Evolutionary conservation across 306 rosid genomes (phyloP).

Genomic region (Canavalia gladiata): DNA sequence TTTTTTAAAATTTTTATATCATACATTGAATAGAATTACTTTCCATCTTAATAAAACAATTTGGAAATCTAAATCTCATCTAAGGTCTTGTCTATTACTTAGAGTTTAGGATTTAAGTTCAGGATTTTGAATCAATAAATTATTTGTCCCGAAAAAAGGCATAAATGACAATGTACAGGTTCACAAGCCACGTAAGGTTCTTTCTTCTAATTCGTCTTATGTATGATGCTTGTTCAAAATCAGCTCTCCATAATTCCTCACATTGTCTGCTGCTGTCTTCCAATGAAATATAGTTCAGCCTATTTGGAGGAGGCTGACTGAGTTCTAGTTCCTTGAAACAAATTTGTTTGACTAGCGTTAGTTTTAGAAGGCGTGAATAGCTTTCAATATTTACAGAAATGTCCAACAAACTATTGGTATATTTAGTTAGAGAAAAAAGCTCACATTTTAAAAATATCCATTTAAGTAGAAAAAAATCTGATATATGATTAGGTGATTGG

Average conservation of each 20-base stretch:
- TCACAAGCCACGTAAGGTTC: slow-evolving; percentile 3
- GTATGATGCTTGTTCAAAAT: slow-evolving; percentile 10
- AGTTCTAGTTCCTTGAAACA: not conserved
- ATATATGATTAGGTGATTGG: slow-evolving; percentile 6
- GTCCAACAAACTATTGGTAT: not conserved
- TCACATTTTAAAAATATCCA: not conserved
- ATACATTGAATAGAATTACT: too few species aligned
- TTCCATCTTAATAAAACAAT: not conserved
- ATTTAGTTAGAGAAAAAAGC: too few species aligned
- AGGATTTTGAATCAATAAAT: too few species aligned
- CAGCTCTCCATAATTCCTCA: not conserved
- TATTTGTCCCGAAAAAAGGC: too few species aligned
- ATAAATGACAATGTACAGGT: not conserved
- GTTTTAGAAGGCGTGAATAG: not conserved
- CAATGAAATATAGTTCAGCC: not conserved
- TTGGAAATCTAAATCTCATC: too few species aligned
- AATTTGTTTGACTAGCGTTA: not conserved
- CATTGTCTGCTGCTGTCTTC: not conserved
- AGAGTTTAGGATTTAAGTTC: too few species aligned
- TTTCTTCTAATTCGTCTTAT: slow-evolving; percentile 19
- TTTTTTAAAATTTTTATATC: too few species aligned
- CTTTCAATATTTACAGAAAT: not conserved
- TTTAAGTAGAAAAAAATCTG: not conserved
- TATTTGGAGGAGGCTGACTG: not conserved
- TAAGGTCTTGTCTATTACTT: too few species aligned